Percentiles rank a stretch among this genome's conserved stretches.
phyloP scores from a whole-genome alignment of 2,329 filamentous ascomycete species.

The Beauveria sp. region DNA sequence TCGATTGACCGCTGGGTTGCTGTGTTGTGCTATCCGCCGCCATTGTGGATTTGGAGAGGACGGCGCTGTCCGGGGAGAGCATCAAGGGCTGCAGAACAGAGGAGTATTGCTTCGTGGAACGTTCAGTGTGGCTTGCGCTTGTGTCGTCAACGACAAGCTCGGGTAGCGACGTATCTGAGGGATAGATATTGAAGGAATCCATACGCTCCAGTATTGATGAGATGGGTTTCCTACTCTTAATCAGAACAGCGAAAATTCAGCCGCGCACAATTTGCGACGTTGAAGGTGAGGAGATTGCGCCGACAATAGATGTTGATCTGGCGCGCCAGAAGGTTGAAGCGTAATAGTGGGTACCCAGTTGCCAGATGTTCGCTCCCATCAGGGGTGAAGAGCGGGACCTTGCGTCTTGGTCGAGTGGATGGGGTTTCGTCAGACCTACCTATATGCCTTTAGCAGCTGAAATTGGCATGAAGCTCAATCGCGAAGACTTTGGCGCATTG shows the following conservation, averaged over 20 bases:
- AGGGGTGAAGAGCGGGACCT: background rate
- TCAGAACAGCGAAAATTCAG: background rate
- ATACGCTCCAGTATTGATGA: background rate
- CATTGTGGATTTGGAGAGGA: slow-evolving; percentile 20
- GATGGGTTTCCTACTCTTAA: background rate
- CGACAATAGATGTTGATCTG: background rate
- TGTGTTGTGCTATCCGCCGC: slow-evolving; percentile 15
- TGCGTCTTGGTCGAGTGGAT: background rate
- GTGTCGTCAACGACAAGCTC: slow-evolving; percentile 15
- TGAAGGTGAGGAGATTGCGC: background rate
- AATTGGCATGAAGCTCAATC: background rate
- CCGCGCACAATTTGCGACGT: background rate
- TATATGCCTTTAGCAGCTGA: background rate
- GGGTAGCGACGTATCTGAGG: slow-evolving; percentile 8
- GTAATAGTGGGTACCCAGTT: background rate
- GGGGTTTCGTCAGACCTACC: no score
- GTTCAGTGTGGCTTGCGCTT: background rate
- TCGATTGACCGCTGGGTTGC: slow-evolving; percentile 10
- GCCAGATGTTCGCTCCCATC: background rate
- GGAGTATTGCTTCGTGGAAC: background rate
- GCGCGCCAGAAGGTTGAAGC: background rate
- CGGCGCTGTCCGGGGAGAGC: slow-evolving; percentile 1
- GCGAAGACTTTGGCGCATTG: background rate
- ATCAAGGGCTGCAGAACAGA: background rate
- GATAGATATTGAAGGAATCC: background rate